Evolutionary conservation across 2,329 filamentous ascomycete species (phyloP), one percentile per base, ranked within the genome.

Genomic region (Ilyonectria robusta): DNA sequence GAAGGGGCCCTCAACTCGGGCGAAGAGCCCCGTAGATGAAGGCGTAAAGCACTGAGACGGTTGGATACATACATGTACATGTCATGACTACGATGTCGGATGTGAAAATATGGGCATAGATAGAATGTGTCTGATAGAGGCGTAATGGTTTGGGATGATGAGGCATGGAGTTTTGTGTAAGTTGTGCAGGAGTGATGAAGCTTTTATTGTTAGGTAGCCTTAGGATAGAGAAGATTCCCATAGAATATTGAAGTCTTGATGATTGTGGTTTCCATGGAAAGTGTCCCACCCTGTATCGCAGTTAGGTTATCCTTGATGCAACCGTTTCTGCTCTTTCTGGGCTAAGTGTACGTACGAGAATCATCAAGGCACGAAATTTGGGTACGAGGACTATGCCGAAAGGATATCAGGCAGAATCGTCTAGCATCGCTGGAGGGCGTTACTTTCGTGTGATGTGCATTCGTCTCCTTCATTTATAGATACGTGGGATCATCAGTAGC

Each of bases 1-100:
- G 19, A 85, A 81, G 72, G 78, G 80, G 35, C 71, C 68, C 2
- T 58, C 64, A 53, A 65, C 59, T n/a, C 75, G 76, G 48, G 68
- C 72, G 3, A 78, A 77, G 73, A 81, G 76, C 62, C 78, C 73
- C 62, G 68, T 64, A 59, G 67, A 65, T 50, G 72, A 68, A 23
- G 55, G 60, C 23, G 56, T 35, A 58, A 62, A 64, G 46, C 62
- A 51, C 54, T 74, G 64, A 70, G 64, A 42, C 21, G 48, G 42
- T 42, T 35, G 46, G 55, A 50, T 50, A 29, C 62, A 56, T 33
- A 44, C 58, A 44, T 53, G 37, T 42, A 44, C 42, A 19, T n/a
- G 47, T 13, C 62, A 42, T 56, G 42, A 57, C 21, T 6, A 17
- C 7, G 47, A 46, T 21, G n/a, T n/a, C 13, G 19, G n/a, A 37